Base-by-base conservation (phyloP, 352 stramenopile genomes). In the Pythium dissimile region DNA sequence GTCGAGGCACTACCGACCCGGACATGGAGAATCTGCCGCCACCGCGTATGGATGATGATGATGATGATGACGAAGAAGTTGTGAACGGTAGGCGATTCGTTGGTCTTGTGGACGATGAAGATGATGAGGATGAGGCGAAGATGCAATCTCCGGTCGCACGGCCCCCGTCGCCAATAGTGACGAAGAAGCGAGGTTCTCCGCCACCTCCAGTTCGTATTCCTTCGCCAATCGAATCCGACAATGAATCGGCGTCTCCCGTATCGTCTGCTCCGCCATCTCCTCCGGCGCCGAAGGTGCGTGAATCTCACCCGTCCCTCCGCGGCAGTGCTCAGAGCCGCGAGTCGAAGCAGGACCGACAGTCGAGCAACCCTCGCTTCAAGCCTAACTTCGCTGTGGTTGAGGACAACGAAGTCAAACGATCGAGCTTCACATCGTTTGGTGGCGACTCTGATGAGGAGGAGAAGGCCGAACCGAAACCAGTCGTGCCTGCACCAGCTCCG, bases 351-450 rank as follows among this genome's bases (percentile, higher is more conserved):
- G 34, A 55, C 34, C 10, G 28, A 31, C 6, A 71, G 32, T 48
- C 59, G n/a, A 26, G 38, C 7, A 57, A 58, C 9, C 41, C 42
- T 13, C 32, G 30, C 31, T 51, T 90, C 15, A 84, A 63, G 11
- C 84, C 84, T 15, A 91, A 90, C 60, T 93, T 89, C 30, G 73
- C 67, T 15, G 79, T 93, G 30, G 84, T 91, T 12, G 75, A 84
- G 31, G 37, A 71, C 60, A 35, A 62, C 53, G 60, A 82, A 49
- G 66, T 76, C 18, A 90, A 86, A 44, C 75, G 76, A 26, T 72
- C 75, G 47, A 95, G 86, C 53, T 95, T 95, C 38, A 92, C 76
- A 20, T 95, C 86, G 24, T 95, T 95, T 62, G 84, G 81, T 43
- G 67, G 64, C 43, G 80, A 91, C 39, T 93, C 83, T 21, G 86